These are phyloP conservation scores for Urtica urens DNA, from an alignment of 306 rosid genomes.

Conservation along the genomic window DNA sequence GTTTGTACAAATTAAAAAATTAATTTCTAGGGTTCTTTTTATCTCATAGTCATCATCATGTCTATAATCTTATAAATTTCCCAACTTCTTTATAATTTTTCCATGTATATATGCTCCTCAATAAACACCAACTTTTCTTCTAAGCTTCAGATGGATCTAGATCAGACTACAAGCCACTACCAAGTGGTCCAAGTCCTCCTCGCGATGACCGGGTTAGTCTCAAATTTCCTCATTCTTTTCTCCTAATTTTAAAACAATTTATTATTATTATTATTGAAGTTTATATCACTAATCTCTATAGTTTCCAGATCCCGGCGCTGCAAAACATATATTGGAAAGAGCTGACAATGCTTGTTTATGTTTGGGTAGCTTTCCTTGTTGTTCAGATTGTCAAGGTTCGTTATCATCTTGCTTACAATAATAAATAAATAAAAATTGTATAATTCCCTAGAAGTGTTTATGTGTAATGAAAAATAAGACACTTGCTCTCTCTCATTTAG, in stretches of 20 bases:
- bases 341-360: conserved; percentile 42
- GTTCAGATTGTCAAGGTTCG: conserved; percentile 72
- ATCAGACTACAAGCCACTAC: conserved; percentile 49
- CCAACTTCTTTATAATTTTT: no score
- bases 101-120: no score
- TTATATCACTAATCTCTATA: conserved; percentile 6
- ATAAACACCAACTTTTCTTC: conserved; percentile 1
- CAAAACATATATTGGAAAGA: conserved; percentile 64
- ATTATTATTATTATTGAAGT: not conserved
- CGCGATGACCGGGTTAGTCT: conserved; percentile 54
- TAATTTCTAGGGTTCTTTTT: no score
- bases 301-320: conserved; percentile 35
- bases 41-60: no score
- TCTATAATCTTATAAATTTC: no score
- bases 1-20: no score
- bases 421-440: not conserved
- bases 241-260: not conserved
- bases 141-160: conserved; percentile 33
- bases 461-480: not conserved
- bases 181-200: conserved; percentile 41
- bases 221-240: conserved; percentile 1
- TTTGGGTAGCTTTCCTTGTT: conserved; percentile 68
- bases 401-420: no score
- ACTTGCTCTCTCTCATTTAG: not conserved
- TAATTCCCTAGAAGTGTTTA: not conserved